Evolutionary conservation across 2,329 filamentous ascomycete genomes (phyloP).

Genomic region (Zalaria obscura): DNA sequence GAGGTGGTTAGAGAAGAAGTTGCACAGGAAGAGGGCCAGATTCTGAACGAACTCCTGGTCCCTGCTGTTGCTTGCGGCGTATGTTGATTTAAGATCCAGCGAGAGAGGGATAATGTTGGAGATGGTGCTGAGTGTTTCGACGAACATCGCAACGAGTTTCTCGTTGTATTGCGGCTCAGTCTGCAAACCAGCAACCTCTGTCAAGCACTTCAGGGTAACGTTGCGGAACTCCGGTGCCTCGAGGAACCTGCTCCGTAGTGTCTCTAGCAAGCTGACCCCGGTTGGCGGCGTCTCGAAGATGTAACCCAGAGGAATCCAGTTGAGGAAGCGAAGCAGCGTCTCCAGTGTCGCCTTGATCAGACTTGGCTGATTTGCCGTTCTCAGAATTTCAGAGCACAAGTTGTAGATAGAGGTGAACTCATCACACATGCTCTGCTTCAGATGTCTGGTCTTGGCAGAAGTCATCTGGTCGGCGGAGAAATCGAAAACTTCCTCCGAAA

Average conservation of each 20-base stretch:
- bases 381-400: slow-evolving; percentile 88
- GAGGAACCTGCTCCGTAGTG: slow-evolving; percentile 79
- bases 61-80: slow-evolving; percentile 76
- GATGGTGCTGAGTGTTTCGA: slow-evolving; percentile 84
- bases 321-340: slow-evolving; percentile 88
- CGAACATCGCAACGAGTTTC: slow-evolving; percentile 96
- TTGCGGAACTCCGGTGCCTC: slow-evolving; percentile 93
- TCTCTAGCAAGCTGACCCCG: slow-evolving; percentile 63
- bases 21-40: slow-evolving; percentile 85
- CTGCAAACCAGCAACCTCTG: slow-evolving; percentile 88
- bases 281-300: slow-evolving; percentile 81
- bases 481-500: slow-evolving; percentile 98
- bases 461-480: slow-evolving; percentile 99
- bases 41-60: slow-evolving; percentile 99
- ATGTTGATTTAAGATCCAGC: slow-evolving; percentile 81
- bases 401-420: slow-evolving; percentile 98
- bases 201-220: slow-evolving; percentile 89
- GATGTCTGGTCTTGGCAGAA: slow-evolving; percentile 87
- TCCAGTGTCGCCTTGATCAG: slow-evolving; percentile 94
- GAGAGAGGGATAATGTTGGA: slow-evolving; percentile 84
- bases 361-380: slow-evolving; percentile 73
- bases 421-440: slow-evolving; percentile 97
- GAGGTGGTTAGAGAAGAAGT: slow-evolving; percentile 90
- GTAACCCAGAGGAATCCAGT: slow-evolving; percentile 97
- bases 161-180: slow-evolving; percentile 83